Evolutionary conservation across 805 yeast genomes (phyloP).

Genomic region (Candida morakotiae): DNA sequence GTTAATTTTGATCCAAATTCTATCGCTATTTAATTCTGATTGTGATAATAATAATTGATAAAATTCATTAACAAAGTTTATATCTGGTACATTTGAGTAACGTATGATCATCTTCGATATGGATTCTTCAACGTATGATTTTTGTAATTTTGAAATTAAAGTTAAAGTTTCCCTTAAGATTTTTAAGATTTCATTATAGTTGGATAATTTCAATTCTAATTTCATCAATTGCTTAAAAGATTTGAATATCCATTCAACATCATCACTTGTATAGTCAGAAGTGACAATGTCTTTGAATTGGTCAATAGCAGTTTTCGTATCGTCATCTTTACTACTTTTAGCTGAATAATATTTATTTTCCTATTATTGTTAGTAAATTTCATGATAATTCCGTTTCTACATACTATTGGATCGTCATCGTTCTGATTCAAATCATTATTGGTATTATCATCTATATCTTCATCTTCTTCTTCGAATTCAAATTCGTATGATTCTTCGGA

Average conservation of each 20-base stretch:
- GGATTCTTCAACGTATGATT: conserved; percentile 37
- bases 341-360: conserved; percentile 35
- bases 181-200: conserved; percentile 19
- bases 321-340: conserved; percentile 34
- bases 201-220: conserved; percentile 20
- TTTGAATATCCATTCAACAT: conserved; percentile 32
- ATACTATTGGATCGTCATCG: conserved; percentile 16
- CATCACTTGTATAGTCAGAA: conserved; percentile 12
- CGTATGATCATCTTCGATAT: conserved; percentile 30
- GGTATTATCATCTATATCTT: conserved; percentile 19
- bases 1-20: conserved; percentile 47
- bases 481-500: conserved; percentile 38
- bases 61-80: conserved; percentile 24
- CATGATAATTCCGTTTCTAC: no score
- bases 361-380: conserved; percentile 12
- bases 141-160: conserved; percentile 24
- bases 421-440: conserved; percentile 26
- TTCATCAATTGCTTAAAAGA: conserved; percentile 40
- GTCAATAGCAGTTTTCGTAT: conserved; percentile 18
- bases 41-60: conserved; percentile 24
- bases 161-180: conserved; percentile 19
- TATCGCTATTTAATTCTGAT: conserved; percentile 22
- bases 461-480: conserved; percentile 37
- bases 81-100: conserved; percentile 25
- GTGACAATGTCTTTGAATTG: conserved; percentile 15